Percentiles rank a stretch among this genome's conserved stretches.
phyloP scores from a whole-genome alignment of 768 basidiomycete genomes.

The Candolleomyces efflorescens region DNA sequence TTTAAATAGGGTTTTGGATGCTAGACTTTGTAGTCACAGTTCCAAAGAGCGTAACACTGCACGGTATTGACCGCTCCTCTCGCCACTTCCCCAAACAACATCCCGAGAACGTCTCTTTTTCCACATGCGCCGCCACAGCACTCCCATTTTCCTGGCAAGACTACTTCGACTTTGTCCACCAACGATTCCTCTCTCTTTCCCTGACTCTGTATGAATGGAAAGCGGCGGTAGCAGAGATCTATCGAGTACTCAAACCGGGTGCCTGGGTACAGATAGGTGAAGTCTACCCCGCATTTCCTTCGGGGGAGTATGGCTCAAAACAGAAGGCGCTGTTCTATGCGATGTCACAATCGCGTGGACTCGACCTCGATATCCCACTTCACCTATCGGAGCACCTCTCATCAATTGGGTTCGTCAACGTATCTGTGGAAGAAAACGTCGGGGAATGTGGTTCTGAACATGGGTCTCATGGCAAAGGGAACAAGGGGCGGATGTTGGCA shows the following conservation, averaged over 20 bases:
- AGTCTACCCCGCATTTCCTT: conserved; percentile 2
- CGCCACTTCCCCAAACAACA: conserved; percentile 16
- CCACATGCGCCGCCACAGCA: not conserved
- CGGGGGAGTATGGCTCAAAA: not conserved
- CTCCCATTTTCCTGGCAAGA: conserved; percentile 7
- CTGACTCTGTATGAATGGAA: conserved; percentile 6
- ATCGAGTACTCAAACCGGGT: conserved; percentile 6
- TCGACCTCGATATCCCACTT: conserved; percentile 5
- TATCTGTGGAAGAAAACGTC: conserved; percentile 2
- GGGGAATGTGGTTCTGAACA: not conserved
- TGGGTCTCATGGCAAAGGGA: not conserved
- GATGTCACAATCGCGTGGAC: not conserved
- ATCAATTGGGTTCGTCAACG: conserved; percentile 4
- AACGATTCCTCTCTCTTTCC: conserved; percentile 8
- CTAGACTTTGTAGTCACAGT: conserved; percentile 13
- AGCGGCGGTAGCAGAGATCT: conserved; percentile 3
- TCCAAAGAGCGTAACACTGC: conserved; percentile 7
- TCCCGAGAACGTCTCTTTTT: conserved; percentile 6
- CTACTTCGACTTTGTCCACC: conserved; percentile 8
- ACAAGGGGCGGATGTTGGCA: conserved; percentile 1
- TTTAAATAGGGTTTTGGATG: conserved; percentile 16
- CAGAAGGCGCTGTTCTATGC: conserved; percentile 1
- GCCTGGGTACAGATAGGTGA: conserved; percentile 11
- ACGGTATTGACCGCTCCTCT: conserved; percentile 17
- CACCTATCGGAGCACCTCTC: conserved; percentile 1